A percentile compares a stretch with the other conserved stretches of the same genome.
phyloP scores from a whole-genome alignment of 129 eudicot species.

The Deinandra increscens region DNA sequence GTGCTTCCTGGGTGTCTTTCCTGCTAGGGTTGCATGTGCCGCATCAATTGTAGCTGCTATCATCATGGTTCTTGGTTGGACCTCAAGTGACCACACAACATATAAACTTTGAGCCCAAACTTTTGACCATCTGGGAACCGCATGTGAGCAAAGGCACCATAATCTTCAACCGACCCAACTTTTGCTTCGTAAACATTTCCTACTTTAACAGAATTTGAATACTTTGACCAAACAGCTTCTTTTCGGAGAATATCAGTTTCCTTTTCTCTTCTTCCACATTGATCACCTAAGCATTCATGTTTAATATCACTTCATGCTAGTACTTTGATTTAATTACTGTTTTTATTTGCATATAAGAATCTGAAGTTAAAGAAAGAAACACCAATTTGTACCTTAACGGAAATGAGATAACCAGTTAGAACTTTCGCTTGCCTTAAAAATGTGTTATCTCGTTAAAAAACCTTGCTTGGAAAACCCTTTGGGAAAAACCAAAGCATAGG shows the following conservation, averaged over 20 bases:
- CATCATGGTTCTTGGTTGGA: too few relatives aligned
- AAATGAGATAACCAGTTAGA: slow-evolving; percentile 61
- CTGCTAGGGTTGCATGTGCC: too few relatives aligned
- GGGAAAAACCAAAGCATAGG: too few relatives aligned
- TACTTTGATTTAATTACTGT: not conserved
- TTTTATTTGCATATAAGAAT: not conserved
- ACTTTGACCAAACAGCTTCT: slow-evolving; percentile 76
- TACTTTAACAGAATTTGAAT: slow-evolving; percentile 48
- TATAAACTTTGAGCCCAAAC: not conserved
- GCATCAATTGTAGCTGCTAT: too few relatives aligned
- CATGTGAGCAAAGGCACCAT: slow-evolving; percentile 88
- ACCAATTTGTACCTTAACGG: slow-evolving; percentile 64
- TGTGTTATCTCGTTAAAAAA: too few relatives aligned
- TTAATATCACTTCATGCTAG: not conserved
- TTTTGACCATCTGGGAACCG: slow-evolving; percentile 72
- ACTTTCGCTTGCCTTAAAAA: too few relatives aligned
- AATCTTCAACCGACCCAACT: slow-evolving; percentile 79
- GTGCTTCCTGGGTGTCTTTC: too few relatives aligned
- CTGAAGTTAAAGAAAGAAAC: not conserved
- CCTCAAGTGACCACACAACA: not conserved
- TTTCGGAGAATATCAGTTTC: slow-evolving; percentile 81
- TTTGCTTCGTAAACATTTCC: slow-evolving; percentile 69
- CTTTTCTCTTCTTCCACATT: slow-evolving; percentile 60
- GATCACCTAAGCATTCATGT: slow-evolving; percentile 52
- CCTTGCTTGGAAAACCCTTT: too few relatives aligned